A percentile compares a stretch with the other conserved stretches of the same genome.
Evolutionary conservation across 352 stramenopile genomes (phyloP).

Genomic region (Phytophthora tentaculata): DNA sequence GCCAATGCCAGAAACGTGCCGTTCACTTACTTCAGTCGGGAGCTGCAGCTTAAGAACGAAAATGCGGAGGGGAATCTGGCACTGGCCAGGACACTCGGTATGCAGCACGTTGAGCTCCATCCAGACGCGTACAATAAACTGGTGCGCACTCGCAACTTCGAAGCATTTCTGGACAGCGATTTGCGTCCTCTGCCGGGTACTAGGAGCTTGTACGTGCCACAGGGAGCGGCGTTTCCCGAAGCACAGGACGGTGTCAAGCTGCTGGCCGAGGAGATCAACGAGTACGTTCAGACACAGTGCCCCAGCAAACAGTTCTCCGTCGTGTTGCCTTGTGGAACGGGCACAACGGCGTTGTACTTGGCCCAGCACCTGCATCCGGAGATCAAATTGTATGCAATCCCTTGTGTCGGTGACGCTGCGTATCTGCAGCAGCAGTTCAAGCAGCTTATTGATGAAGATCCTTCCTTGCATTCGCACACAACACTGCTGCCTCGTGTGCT

Average conservation of each 20-base stretch:
- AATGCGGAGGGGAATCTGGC: constrained; percentile 51
- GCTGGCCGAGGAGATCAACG: constrained; percentile 77
- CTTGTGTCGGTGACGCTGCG: constrained; percentile 68
- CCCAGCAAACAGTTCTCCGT: constrained; percentile 52
- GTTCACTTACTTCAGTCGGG: constrained; percentile 88
- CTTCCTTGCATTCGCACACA: constrained; percentile 8
- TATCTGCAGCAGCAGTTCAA: constrained; percentile 70
- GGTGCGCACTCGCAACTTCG: constrained; percentile 50
- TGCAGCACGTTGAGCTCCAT: constrained; percentile 67
- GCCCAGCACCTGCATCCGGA: constrained; percentile 61
- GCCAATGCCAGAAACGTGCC: constrained; percentile 70
- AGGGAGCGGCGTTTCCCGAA: constrained; percentile 71
- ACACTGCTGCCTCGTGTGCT: constrained; percentile 49
- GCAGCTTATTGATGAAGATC: constrained; percentile 43
- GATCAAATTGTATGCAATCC: constrained; percentile 64
- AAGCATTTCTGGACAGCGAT: constrained; percentile 15
- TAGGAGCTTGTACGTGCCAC: constrained; percentile 59
- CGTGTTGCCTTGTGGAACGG: constrained; percentile 77
- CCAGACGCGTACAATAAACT: constrained; percentile 53
- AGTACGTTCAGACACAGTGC: constrained; percentile 43
- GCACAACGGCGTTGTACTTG: constrained; percentile 83
- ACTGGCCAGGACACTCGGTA: constrained; percentile 54
- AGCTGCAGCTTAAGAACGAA: constrained; percentile 28
- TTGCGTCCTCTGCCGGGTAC: constrained; percentile 9
- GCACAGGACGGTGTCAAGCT: constrained; percentile 62